Percentiles rank a stretch among this genome's conserved stretches.
phyloP scores from a whole-genome alignment of 768 basidiomycete species.

The Lenzites betulinus region DNA sequence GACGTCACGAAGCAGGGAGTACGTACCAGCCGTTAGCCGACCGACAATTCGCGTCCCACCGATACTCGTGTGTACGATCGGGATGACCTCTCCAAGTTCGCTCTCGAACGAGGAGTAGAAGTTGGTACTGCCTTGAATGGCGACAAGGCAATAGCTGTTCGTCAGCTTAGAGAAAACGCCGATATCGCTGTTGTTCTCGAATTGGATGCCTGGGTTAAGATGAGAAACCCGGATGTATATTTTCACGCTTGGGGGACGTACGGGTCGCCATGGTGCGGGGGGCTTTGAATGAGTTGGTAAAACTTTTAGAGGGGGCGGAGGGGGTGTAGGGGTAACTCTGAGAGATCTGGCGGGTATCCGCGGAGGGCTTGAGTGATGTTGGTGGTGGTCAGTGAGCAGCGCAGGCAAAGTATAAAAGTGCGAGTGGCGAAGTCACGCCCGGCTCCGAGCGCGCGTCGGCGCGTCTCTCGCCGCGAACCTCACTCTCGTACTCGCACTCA shows the following conservation, averaged over 20 bases:
- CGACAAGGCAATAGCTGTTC: slow-evolving; percentile 95
- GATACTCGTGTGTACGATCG: slow-evolving; percentile 95
- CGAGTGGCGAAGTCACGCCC: slow-evolving; percentile 5
- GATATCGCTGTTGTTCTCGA: slow-evolving; percentile 93
- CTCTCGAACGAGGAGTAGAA: slow-evolving; percentile 98
- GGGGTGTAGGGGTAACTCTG: neutral
- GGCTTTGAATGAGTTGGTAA: slow-evolving; percentile 2
- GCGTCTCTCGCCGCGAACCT: neutral
- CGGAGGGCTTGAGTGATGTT: slow-evolving; percentile 1
- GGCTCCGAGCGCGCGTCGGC: slow-evolving; percentile 17
- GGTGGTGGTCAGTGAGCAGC: neutral
- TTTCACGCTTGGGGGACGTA: slow-evolving; percentile 34
- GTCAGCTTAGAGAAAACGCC: slow-evolving; percentile 98
- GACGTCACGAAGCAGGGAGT: neutral
- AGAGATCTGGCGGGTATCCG: neutral
- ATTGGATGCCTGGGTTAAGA: slow-evolving; percentile 71
- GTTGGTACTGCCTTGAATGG: slow-evolving; percentile 93
- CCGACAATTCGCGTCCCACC: slow-evolving; percentile 94
- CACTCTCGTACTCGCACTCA: neutral
- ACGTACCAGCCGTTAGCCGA: slow-evolving; percentile 83
- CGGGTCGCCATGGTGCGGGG: slow-evolving; percentile 61
- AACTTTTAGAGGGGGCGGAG: neutral
- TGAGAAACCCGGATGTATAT: neutral
- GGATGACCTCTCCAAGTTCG: slow-evolving; percentile 90
- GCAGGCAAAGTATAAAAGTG: neutral